phyloP scores from a whole-genome alignment of 2,329 filamentous ascomycete genomes.

The Arthrinium phaeospermum region DNA sequence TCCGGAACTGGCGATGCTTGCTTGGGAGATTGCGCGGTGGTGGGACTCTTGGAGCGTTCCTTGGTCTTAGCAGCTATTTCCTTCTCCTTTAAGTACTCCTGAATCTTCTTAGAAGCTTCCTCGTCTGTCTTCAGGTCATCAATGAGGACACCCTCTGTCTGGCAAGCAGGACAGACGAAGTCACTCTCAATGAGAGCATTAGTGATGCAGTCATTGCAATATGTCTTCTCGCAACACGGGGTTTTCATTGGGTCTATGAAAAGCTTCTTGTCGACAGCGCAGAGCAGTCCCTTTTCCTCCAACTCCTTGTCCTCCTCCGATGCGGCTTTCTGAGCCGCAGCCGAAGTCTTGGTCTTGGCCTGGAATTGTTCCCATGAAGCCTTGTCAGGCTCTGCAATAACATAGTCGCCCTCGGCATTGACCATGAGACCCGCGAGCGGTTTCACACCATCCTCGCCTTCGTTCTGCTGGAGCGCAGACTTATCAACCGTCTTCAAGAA shows the following conservation, averaged over 20 bases:
- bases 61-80: slow-evolving; percentile 51
- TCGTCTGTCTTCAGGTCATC: slow-evolving; percentile 88
- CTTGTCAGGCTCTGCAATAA: slow-evolving; percentile 94
- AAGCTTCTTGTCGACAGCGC: slow-evolving; percentile 95
- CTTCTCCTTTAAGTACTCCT: slow-evolving; percentile 70
- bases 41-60: slow-evolving; percentile 55
- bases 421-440: slow-evolving; percentile 92
- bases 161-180: slow-evolving; percentile 92
- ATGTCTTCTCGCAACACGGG: slow-evolving; percentile 96
- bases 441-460: slow-evolving; percentile 72
- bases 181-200: slow-evolving; percentile 98
- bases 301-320: slow-evolving; percentile 83
- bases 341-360: slow-evolving; percentile 87
- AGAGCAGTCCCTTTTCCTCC: slow-evolving; percentile 87
- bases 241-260: slow-evolving; percentile 99
- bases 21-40: slow-evolving; percentile 39
- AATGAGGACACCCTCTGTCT: slow-evolving; percentile 88
- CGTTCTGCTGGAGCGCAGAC: slow-evolving; percentile 75
- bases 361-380: slow-evolving; percentile 97
- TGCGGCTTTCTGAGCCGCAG: slow-evolving; percentile 79
- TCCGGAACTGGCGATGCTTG: slow-evolving; percentile 46
- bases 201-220: slow-evolving; percentile 99
- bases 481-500: slow-evolving; percentile 97
- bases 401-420: slow-evolving; percentile 96
- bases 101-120: slow-evolving; percentile 78